Percentiles rank a stretch among this genome's conserved stretches.
phyloP scores from a whole-genome alignment of 2,329 filamentous ascomycete species.

The Fusarium paranaense region DNA sequence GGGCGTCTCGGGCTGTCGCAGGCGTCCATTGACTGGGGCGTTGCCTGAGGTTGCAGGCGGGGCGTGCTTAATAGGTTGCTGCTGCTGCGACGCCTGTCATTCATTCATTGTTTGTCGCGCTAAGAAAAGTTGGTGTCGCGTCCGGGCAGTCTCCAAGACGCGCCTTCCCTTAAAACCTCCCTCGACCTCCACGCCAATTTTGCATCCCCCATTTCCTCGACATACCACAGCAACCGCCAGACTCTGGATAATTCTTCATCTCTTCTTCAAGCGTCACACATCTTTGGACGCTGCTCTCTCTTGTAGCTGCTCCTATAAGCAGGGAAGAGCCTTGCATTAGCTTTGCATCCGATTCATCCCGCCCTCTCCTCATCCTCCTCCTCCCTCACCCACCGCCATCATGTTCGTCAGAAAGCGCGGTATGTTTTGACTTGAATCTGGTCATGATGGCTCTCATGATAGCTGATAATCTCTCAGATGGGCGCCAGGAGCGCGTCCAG shows the following conservation, averaged over 20 bases:
- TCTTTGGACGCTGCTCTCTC: constrained; percentile 36
- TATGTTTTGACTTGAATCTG: constrained; percentile 51
- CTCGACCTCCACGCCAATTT: constrained; percentile 42
- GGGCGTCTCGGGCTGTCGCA: constrained; percentile 7
- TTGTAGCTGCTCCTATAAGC: constrained; percentile 41
- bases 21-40: constrained; percentile 21
- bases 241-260: constrained; percentile 22
- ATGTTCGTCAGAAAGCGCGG: constrained; percentile 75
- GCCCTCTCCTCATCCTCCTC: constrained; percentile 32
- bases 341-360: constrained; percentile 34
- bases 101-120: constrained; percentile 45
- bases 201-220: constrained; percentile 41
- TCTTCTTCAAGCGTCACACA: constrained; percentile 30
- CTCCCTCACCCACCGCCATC: constrained; percentile 46
- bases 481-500: constrained; percentile 99
- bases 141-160: constrained; percentile 42
- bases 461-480: constrained; percentile 68
- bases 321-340: constrained; percentile 39
- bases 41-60: constrained; percentile 44
- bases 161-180: constrained; percentile 52
- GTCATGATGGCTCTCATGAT: not conserved
- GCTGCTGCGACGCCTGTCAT: constrained; percentile 24
- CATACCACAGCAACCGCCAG: constrained; percentile 35
- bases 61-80: constrained; percentile 46
- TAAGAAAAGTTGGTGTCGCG: constrained; percentile 50